These are phyloP conservation scores for Cronartium ribicola DNA, from an alignment of 1,284 basidiomycete species.

Conservation along the genomic window DNA sequence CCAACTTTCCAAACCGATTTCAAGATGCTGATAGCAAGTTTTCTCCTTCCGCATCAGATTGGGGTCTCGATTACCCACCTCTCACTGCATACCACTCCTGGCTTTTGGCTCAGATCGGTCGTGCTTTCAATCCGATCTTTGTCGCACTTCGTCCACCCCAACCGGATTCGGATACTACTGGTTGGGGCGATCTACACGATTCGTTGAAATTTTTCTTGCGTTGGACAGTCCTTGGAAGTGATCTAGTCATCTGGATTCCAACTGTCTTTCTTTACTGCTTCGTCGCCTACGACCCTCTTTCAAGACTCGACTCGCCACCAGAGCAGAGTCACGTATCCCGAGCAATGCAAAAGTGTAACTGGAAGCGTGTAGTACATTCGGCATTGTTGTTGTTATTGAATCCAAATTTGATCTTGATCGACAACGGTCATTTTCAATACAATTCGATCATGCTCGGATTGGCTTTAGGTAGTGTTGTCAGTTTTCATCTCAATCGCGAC, in stretches of 20 bases:
- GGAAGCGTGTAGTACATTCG: slow-evolving; percentile 16
- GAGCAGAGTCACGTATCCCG: not conserved
- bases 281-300: slow-evolving; percentile 51
- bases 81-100: slow-evolving; percentile 81
- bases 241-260: slow-evolving; percentile 36
- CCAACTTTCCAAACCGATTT: not conserved
- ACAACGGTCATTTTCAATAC: slow-evolving; percentile 87
- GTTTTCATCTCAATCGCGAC: slow-evolving; percentile 66
- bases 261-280: slow-evolving; percentile 52
- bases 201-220: slow-evolving; percentile 44
- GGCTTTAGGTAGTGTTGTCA: slow-evolving; percentile 65
- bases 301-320: not conserved
- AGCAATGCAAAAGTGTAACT: not conserved
- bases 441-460: slow-evolving; percentile 84
- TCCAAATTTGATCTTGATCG: slow-evolving; percentile 74
- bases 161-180: slow-evolving; percentile 10
- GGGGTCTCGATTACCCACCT: slow-evolving; percentile 63
- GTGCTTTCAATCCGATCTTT: slow-evolving; percentile 41
- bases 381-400: slow-evolving; percentile 13
- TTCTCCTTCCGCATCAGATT: slow-evolving; percentile 6
- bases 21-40: not conserved
- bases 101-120: slow-evolving; percentile 65
- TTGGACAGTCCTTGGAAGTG: slow-evolving; percentile 43
- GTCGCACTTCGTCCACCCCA: slow-evolving; percentile 43
- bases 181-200: slow-evolving; percentile 38